Evolutionary conservation across 129 eudicot genomes (phyloP).

Genomic region (Lactuca sativa): DNA sequence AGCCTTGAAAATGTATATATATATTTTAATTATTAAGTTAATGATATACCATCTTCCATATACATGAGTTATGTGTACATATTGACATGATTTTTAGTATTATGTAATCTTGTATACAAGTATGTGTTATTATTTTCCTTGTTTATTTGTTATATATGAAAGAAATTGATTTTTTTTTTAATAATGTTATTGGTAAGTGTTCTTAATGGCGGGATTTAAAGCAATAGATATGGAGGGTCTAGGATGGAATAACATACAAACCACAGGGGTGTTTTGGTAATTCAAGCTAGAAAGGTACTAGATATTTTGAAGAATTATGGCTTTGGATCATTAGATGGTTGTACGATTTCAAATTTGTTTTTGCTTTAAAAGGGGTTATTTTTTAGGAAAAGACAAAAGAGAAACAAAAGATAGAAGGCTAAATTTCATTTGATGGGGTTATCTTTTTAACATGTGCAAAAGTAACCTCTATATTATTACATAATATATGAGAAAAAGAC

Average conservation of each 20-base stretch:
- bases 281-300: background rate
- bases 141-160: no score
- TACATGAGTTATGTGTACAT: no score
- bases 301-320: background rate
- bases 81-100: no score
- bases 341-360: background rate
- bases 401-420: background rate
- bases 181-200: background rate
- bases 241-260: background rate
- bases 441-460: no score
- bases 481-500: no score
- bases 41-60: background rate
- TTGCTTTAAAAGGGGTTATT: background rate
- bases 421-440: conserved; percentile 1
- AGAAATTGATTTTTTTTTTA: no score
- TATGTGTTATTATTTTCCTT: no score
- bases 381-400: background rate
- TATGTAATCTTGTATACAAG: no score
- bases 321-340: conserved; percentile 1
- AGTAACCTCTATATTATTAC: no score
- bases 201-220: background rate
- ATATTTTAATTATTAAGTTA: background rate
- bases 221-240: background rate
- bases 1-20: conserved; percentile 48
- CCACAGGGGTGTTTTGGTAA: background rate